Evolutionary conservation across 305 asterid genomes (phyloP).

Genomic region (Fraxinus angustifolia): DNA sequence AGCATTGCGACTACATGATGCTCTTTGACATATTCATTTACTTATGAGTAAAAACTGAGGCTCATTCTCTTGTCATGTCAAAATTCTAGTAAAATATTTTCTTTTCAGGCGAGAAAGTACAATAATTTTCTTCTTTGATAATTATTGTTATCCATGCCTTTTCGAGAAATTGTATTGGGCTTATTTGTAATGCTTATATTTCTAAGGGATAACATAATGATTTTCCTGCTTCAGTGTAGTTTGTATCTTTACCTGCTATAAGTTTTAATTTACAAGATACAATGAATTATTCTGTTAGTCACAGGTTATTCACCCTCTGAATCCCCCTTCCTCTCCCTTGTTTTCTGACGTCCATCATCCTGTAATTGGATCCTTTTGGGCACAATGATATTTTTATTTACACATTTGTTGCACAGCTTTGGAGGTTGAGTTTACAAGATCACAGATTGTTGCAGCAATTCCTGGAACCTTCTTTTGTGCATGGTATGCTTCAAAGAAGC

Average conservation of each 20-base stretch:
- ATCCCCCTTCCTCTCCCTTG: background rate
- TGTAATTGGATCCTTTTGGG: background rate
- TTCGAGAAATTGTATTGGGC: background rate
- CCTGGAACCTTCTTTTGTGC: constrained; percentile 90
- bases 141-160: background rate
- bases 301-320: background rate
- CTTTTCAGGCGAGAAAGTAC: background rate
- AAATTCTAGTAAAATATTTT: background rate
- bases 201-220: background rate
- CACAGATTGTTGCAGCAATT: constrained; percentile 75
- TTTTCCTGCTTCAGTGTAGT: background rate
- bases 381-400: constrained; percentile 27
- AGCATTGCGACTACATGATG: background rate
- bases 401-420: constrained; percentile 57
- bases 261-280: background rate
- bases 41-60: background rate
- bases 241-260: background rate
- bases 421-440: constrained; percentile 84
- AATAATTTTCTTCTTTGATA: background rate
- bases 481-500: constrained; percentile 93
- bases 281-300: background rate
- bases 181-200: background rate
- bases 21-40: background rate
- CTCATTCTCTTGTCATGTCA: background rate
- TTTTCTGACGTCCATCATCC: background rate